Evolutionary conservation across 2,329 filamentous ascomycete genomes (phyloP), one percentile per base, ranked within the genome.

Genomic region (Xylaria sp.): DNA sequence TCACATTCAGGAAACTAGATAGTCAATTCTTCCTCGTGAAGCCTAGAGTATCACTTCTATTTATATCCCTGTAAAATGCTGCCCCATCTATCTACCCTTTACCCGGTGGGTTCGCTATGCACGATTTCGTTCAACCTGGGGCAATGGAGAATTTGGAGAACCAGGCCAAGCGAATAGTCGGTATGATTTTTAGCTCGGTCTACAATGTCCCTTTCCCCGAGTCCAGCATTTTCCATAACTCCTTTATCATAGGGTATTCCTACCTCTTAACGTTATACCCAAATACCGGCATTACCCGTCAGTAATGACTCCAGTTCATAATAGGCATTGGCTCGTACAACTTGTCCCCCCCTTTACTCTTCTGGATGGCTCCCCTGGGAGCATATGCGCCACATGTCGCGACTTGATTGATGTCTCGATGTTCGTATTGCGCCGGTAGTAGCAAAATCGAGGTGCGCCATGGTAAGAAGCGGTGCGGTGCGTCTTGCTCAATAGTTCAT

Each of bases 81-180:
- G 53, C 57, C 58, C 40, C 51, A 54, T 65, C 44, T 59, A 59
- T 23, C 44, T 59, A 59, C 23, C 17, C 31, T 67, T 63, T 48
- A 59, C 7, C 60, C 54, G 53, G 53, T 33, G 54, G 26, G 13
- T 38, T 59, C 28, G 33, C 44, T 11, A n/a, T 59, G 42, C 33
- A 23, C 7, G 13, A 26, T 33, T 36, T 28, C 10, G 40, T 59
- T 54, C 44, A 42, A 6, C 44, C 51, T 62, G 51, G 58, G 63
- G 46, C 59, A 56, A 66, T 63, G 67, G 69, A 31, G 56, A 64
- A 64, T 61, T 66, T 68, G 69, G 69, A 38, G 63, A 54, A 31
- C 49, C 15, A 13, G 54, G 23, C n/a, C 49, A 31, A 44, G 40
- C 28, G 31, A 9, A 33, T 64, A 26, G 40, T 26, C 26, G 33